Evolutionary conservation across 2,329 filamentous ascomycete species (phyloP), one percentile per base, ranked within the genome.

Genomic region (Trichoderma harzianum): DNA sequence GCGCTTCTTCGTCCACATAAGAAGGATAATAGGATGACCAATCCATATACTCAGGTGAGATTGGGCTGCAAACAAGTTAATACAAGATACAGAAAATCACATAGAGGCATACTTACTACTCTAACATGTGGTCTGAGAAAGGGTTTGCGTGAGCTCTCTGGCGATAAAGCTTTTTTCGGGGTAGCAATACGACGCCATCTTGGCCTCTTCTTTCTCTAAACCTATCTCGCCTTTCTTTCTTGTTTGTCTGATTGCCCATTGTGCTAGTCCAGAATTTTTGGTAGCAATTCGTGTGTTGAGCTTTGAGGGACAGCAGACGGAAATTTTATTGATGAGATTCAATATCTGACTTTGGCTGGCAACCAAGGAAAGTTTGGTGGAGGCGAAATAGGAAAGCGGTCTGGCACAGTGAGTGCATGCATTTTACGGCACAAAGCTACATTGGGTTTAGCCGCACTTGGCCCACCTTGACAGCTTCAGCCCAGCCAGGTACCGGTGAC

Each of bases 121-220:
- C 87, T 79, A 99, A 86, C 72, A 89, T 86, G 84, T 99, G 96
- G 78, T 99, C 96, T 3, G 95, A 98, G 83, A 99, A 99, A 7
- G 95, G 95, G 84, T 99, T 99, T 74, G 96, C 96, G 84, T 99
- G 96, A 47, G 96, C 96, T 81, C 96, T 89, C 83, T 99, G 96
- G 70, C 96, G 90, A 82, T 97, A 99, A 84, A 96, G 97, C 84
- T 93, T 95, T 86, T 99, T 99, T 83, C 93, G 92, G 11, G 96
- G 96, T 77, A 98, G 83, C 77, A 90, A 87, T 8, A 89, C 83
- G 51, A 83, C 82, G 26, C 82, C 85, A 78, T 87, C 85, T 74
- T 87, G 83, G 47, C 83, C 82, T 66, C 86, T 85, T 68, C 85
- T 82, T 70, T 86, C 86, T 76, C 88, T 89, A 78, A 92, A 93